Percentiles rank a stretch among this genome's conserved stretches.
These are phyloP conservation scores for Colletotrichum phormii DNA, from an alignment of 2,329 filamentous ascomycete genomes.

Conservation along the genomic window DNA sequence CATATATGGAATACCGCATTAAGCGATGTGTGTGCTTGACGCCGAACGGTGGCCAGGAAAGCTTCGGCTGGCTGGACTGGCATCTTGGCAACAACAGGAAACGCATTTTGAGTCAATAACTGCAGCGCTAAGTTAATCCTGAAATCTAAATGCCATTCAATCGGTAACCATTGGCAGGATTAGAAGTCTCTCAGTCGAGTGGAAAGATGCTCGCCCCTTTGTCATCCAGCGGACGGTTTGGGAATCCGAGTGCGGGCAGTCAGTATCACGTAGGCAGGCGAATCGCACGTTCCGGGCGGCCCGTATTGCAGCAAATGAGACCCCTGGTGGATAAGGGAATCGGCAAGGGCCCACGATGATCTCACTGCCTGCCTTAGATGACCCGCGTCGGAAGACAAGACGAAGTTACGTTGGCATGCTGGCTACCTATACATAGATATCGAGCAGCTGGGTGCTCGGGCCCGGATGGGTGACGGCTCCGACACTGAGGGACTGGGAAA, in stretches of 20 bases:
- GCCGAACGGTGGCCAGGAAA: neutral
- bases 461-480: neutral
- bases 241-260: neutral
- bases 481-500: neutral
- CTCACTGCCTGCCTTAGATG: constrained; percentile 7
- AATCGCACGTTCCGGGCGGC: constrained; percentile 6
- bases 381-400: neutral
- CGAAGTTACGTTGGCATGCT: neutral
- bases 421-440: neutral
- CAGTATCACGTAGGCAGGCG: neutral
- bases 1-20: neutral
- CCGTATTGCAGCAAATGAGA: constrained; percentile 20
- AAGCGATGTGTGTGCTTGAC: neutral
- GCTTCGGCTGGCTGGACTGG: constrained; percentile 3
- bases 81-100: neutral
- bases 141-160: constrained; percentile 9
- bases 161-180: neutral
- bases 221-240: neutral
- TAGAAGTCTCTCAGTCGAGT: neutral
- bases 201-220: neutral
- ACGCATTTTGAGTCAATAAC: constrained; percentile 1
- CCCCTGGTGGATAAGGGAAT: neutral
- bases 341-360: constrained; percentile 19
- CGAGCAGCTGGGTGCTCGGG: constrained; percentile 5
- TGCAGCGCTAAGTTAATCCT: constrained; percentile 5